These are phyloP conservation scores for Candida stauntonica DNA, from an alignment of 805 yeast genomes.

Conservation along the genomic window DNA sequence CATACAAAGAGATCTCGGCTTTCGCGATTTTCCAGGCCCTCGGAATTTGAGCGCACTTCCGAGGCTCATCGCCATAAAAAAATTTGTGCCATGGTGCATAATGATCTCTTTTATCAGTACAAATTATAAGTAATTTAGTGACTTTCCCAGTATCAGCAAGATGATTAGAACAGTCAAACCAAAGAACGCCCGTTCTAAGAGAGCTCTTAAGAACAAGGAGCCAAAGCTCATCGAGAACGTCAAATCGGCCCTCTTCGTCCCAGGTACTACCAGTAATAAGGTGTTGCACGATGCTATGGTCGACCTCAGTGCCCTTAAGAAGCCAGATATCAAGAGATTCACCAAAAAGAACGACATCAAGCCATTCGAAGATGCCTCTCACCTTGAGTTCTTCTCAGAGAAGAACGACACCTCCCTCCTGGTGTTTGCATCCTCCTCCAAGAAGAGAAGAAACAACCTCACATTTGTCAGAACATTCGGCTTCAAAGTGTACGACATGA, in stretches of 20 bases:
- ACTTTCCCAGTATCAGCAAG: neutral
- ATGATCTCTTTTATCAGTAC: neutral
- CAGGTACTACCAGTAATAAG: constrained; percentile 79
- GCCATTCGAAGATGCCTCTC: constrained; percentile 87
- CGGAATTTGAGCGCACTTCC: constrained; percentile 1
- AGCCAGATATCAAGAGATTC: constrained; percentile 86
- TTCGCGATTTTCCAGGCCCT: constrained; percentile 3
- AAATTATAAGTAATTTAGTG: neutral
- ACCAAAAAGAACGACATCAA: constrained; percentile 81
- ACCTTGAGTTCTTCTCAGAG: constrained; percentile 88
- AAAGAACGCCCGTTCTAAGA: constrained; percentile 90
- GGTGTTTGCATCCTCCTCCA: constrained; percentile 74
- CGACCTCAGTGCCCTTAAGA: constrained; percentile 84
- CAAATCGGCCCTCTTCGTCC: constrained; percentile 85
- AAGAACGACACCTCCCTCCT: constrained; percentile 88
- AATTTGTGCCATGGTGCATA: constrained; percentile 7
- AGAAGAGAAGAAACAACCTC: constrained; percentile 89
- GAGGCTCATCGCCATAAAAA: constrained; percentile 6
- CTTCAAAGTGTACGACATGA: constrained; percentile 87
- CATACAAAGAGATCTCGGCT: neutral
- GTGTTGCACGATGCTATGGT: constrained; percentile 83
- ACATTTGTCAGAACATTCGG: constrained; percentile 89
- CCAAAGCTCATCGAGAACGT: constrained; percentile 86
- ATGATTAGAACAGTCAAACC: constrained; percentile 56
- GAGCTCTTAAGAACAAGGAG: constrained; percentile 87